These are phyloP conservation scores for Suillus bovinus DNA, from an alignment of 768 basidiomycete genomes.

Conservation along the genomic window DNA sequence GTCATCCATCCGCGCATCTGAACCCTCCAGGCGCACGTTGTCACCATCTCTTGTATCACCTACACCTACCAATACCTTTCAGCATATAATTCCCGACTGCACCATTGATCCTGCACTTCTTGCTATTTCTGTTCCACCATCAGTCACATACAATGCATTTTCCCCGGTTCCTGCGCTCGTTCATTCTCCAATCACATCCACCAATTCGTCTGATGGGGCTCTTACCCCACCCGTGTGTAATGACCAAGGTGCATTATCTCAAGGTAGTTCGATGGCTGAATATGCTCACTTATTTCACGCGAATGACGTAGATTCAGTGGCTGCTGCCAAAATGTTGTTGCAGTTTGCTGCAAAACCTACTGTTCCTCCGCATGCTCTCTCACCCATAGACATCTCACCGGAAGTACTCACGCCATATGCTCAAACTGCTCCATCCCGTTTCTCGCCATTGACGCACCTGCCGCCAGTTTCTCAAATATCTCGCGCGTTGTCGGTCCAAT, in stretches of 20 bases:
- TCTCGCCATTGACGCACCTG: constrained; percentile 1
- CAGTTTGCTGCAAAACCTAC: constrained; percentile 12
- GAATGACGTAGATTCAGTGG: constrained; percentile 18
- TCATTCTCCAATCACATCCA: constrained; percentile 9
- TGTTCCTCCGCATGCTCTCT: constrained; percentile 15
- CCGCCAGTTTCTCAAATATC: constrained; percentile 14
- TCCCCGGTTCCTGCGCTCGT: neutral
- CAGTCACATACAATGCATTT: constrained; percentile 2
- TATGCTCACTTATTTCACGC: neutral
- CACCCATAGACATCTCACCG: neutral
- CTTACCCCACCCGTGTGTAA: neutral
- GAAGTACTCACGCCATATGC: neutral
- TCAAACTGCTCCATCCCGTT: neutral
- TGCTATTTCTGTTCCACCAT: constrained; percentile 25
- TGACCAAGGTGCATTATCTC: constrained; percentile 2
- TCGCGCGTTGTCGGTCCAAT: constrained; percentile 12
- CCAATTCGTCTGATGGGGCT: constrained; percentile 3
- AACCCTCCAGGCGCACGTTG: neutral
- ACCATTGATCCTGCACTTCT: constrained; percentile 35
- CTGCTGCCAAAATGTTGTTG: constrained; percentile 18
- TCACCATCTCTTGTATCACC: neutral
- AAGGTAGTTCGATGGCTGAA: neutral
- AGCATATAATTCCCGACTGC: constrained; percentile 18
- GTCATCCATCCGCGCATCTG: constrained; percentile 1
- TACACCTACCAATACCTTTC: neutral